Evolutionary conservation across 2,329 filamentous ascomycete genomes (phyloP).

Genomic region (Trichoderma sp.): DNA sequence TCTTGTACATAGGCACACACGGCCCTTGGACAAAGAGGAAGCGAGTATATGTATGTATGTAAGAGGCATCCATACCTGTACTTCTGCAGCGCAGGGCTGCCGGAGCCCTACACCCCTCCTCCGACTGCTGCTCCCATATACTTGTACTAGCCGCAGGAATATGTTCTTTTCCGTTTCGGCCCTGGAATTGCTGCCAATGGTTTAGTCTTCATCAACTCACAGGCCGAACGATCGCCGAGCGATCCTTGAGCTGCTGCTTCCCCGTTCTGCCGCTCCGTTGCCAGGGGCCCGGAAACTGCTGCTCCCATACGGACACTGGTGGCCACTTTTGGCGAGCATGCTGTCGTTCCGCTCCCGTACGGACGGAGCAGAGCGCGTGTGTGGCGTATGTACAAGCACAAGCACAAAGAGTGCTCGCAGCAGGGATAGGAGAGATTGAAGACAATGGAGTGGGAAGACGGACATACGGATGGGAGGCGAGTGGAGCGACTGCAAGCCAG

Average conservation of each 20-base stretch:
- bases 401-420: background rate
- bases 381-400: background rate
- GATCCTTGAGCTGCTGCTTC: background rate
- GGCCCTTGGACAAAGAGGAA: background rate
- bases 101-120: slow-evolving; percentile 18
- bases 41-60: background rate
- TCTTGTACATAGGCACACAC: background rate
- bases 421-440: slow-evolving; percentile 6
- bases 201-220: background rate
- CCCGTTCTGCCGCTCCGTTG: slow-evolving; percentile 1
- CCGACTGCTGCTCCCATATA: background rate
- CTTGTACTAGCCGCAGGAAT: slow-evolving; percentile 13
- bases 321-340: background rate
- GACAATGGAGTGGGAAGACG: background rate
- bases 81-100: slow-evolving; percentile 8
- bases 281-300: background rate
- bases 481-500: slow-evolving; percentile 11
- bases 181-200: background rate
- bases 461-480: background rate
- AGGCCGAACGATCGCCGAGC: background rate
- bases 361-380: background rate
- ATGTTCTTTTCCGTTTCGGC: background rate
- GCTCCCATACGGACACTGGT: background rate
- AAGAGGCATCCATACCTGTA: background rate
- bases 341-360: background rate